These are phyloP conservation scores for Metschnikowia shivogae DNA, from an alignment of 805 yeast genomes.

Conservation along the genomic window DNA sequence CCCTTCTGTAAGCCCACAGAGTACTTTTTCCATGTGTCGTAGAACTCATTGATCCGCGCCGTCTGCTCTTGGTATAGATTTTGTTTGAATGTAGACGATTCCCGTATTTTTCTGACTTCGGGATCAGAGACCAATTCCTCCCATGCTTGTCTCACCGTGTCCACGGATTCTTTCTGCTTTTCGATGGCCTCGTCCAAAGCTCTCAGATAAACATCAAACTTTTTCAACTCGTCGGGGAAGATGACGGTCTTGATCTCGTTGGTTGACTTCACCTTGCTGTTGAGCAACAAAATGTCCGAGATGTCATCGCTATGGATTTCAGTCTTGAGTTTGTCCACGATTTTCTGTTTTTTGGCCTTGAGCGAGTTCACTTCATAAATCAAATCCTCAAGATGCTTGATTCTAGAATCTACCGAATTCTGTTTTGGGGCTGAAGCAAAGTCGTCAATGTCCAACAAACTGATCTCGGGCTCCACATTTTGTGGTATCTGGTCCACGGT, in stretches of 20 bases:
- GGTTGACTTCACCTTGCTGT: slow-evolving; percentile 51
- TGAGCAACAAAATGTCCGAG: slow-evolving; percentile 65
- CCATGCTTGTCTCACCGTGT: slow-evolving; percentile 30
- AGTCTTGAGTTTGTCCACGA: slow-evolving; percentile 61
- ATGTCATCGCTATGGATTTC: slow-evolving; percentile 80
- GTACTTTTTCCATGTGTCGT: slow-evolving; percentile 54
- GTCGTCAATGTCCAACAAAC: slow-evolving; percentile 70
- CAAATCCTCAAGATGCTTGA: slow-evolving; percentile 51
- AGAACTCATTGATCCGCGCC: slow-evolving; percentile 44
- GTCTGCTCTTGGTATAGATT: slow-evolving; percentile 30
- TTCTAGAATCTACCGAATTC: slow-evolving; percentile 29
- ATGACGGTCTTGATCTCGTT: slow-evolving; percentile 51
- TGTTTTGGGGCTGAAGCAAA: slow-evolving; percentile 17
- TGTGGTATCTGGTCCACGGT: slow-evolving; percentile 5
- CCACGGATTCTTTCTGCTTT: slow-evolving; percentile 53
- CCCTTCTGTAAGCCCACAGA: slow-evolving; percentile 61
- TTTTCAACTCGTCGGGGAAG: slow-evolving; percentile 69
- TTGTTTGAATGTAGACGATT: slow-evolving; percentile 37
- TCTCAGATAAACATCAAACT: slow-evolving; percentile 64
- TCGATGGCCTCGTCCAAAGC: slow-evolving; percentile 66
- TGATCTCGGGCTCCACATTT: slow-evolving; percentile 28
- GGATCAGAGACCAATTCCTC: slow-evolving; percentile 22
- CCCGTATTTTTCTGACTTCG: slow-evolving; percentile 38
- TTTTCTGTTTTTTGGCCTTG: slow-evolving; percentile 57
- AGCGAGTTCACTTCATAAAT: slow-evolving; percentile 59